These are phyloP conservation scores for Cladosporium sp. DNA, from an alignment of 2,329 filamentous ascomycete species.

Conservation along the genomic window DNA sequence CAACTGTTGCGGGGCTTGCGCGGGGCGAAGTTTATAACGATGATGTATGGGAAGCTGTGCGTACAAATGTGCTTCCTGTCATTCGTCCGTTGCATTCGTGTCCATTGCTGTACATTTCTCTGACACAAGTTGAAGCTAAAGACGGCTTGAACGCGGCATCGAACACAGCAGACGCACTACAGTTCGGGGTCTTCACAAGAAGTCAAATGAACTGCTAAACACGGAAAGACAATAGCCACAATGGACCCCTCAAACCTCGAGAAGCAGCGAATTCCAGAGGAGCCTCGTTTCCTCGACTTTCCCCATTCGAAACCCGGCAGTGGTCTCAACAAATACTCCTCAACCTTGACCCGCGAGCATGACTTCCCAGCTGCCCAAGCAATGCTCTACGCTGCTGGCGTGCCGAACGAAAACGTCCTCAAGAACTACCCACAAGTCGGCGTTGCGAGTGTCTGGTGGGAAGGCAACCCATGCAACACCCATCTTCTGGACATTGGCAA, in stretches of 20 bases:
- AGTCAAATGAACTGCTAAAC: too few species aligned
- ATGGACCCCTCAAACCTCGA: conserved; percentile 36
- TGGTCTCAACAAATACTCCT: conserved; percentile 82
- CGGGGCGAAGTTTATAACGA: conserved; percentile 8
- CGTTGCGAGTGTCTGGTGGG: conserved; percentile 92
- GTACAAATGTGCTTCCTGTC: conserved; percentile 10
- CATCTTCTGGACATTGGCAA: conserved; percentile 80
- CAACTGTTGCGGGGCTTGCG: background rate
- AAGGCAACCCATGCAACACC: conserved; percentile 87
- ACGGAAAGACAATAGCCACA: conserved; percentile 1
- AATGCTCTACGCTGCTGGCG: conserved; percentile 91
- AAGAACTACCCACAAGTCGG: conserved; percentile 87
- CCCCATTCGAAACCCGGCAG: conserved; percentile 50
- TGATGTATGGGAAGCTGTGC: conserved; percentile 1
- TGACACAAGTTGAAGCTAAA: background rate
- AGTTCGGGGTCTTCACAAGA: background rate
- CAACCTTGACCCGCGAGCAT: conserved; percentile 75
- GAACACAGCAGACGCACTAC: too few species aligned
- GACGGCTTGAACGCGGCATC: too few species aligned
- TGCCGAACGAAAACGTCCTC: conserved; percentile 79
- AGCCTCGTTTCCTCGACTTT: conserved; percentile 55
- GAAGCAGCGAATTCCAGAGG: conserved; percentile 36
- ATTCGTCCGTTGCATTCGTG: conserved; percentile 6
- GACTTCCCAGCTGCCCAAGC: conserved; percentile 91
- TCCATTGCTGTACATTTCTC: background rate